Base-by-base conservation (phyloP, 2,329 filamentous ascomycete genomes). In the Calonectria pseudoreteaudii region DNA sequence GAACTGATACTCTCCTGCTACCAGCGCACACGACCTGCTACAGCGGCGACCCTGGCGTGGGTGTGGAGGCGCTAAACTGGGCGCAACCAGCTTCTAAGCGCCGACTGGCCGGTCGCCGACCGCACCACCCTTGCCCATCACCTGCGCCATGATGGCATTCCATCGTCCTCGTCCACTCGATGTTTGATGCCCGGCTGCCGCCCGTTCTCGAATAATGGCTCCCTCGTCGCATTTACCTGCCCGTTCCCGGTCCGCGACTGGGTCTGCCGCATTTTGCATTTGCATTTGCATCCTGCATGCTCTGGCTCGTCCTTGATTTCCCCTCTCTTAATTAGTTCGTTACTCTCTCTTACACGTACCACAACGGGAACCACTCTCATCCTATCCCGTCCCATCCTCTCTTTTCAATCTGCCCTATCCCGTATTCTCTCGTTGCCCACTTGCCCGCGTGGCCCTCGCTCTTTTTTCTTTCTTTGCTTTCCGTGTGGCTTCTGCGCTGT, bases 41-140 rank as follows among this genome's bases (percentile, higher is more conserved):
- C 53, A 62, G 53, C 60, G 41, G 70, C 64, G 26, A 73, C 76
- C 68, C 70, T 70, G 75, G 38, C 72, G 70, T 79, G 71, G 72
- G 79, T 76, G 78, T 74, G 79, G 62, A 76, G 60, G 79, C 79
- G 77, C 79, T 80, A 81, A 56, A 47, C 64, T 58, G 64, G 68
- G 44, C 64, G 78, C 67, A 68, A 66, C 64, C 74, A 68, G 75
- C 77, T 81, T 79, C 81, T 81, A 83, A 79, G 82, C 83, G 83
- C 83, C 82, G 80, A 84, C 82, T 84, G 82, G 83, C 74, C 74
- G 77, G 79, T 74, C 77, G 77, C 70, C 72, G 75, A 75, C 68
- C 77, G 74, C 41, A 60, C 71, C 66, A 79, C 76, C 79, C 79
- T 79, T 79, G 80, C 81, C 82, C 82, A 83, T 84, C 83, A 84